Base-by-base conservation (phyloP, 1,139 yeast species). In the Hyphopichia pseudoburtonii region DNA sequence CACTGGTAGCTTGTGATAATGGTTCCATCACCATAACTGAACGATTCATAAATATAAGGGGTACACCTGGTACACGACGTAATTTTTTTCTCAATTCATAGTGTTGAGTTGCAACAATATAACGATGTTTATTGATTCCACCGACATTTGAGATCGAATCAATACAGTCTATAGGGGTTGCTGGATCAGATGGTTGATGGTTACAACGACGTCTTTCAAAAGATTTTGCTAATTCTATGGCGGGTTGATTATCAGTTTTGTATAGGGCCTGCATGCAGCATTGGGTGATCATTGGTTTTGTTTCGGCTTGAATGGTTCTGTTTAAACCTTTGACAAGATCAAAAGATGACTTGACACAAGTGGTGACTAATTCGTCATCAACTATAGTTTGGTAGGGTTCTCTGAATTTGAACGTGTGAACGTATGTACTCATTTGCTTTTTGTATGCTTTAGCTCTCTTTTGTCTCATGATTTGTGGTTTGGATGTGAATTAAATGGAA, bases 1-100 rank as follows among this genome's bases (percentile, higher is more conserved):
- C 63, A 14, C 74, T 71, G 33, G 94, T 84, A 9, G 86, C 86
- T 32, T 76, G 77, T 35, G 95, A 85, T 47, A 90, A 67, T 11
- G 96, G 96, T 60, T 92, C 99, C 94, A 92, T 82, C 31, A 92
- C 82, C 92, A 92, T 86, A 17, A 94, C 98, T 1, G 96, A 80
- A 45, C 96, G 73, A 54, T 86, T 84, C 78, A 92, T 80, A 58
- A 86, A 89, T 7, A 90, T 68, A 47, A 92, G 62, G 0, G 99
- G 99, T 3, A 88, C 85, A 9, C 96, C 98, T 0, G 98, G 95
- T 12, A 89, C 71, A 24, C 67, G 67, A 47, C 97, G 74, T 45
- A 92, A 68, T 35, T 68, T 65, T 40, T 78, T 75, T 46, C 98
- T 74, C 39, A 90, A 69, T 21, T 77, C 73, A 30, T 76, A 74